A percentile compares a stretch with the other conserved stretches of the same genome.
Evolutionary conservation across 306 rosid genomes (phyloP).

Genomic region (Lathyrus oleraceus): DNA sequence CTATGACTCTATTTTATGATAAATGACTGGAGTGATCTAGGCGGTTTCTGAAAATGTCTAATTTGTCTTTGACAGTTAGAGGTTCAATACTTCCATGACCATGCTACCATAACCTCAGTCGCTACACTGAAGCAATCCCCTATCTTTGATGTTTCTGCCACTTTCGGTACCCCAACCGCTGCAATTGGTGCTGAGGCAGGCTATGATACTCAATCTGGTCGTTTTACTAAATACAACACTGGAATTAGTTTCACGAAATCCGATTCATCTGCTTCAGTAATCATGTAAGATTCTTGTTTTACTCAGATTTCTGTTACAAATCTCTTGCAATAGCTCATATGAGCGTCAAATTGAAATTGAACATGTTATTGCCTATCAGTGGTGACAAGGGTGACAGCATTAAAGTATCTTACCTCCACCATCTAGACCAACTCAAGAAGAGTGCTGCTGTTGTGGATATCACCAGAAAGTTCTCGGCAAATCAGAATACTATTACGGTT

Average conservation of each 20-base stretch:
- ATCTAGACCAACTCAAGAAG: slow-evolving; percentile 69
- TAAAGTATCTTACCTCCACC: slow-evolving; percentile 75
- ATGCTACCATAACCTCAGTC: slow-evolving; percentile 69
- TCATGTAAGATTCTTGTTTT: slow-evolving; percentile 66
- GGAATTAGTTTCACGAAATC: slow-evolving; percentile 68
- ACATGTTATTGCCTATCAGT: slow-evolving; percentile 44
- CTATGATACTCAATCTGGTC: slow-evolving; percentile 71
- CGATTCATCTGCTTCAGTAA: slow-evolving; percentile 65
- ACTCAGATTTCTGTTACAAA: slow-evolving; percentile 5
- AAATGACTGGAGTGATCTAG: background rate
- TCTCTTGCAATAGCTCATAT: background rate
- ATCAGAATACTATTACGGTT: slow-evolving; percentile 83
- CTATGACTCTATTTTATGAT: slow-evolving; percentile 9
- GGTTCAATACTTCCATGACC: slow-evolving; percentile 92
- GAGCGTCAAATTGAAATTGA: slow-evolving; percentile 23
- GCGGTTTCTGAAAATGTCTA: slow-evolving; percentile 10
- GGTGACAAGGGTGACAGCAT: slow-evolving; percentile 93
- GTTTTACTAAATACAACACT: slow-evolving; percentile 76
- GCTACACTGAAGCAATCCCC: slow-evolving; percentile 72
- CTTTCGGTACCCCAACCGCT: slow-evolving; percentile 75
- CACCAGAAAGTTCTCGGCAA: slow-evolving; percentile 74
- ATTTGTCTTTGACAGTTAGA: slow-evolving; percentile 63
- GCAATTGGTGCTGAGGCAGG: slow-evolving; percentile 90
- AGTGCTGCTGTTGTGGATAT: slow-evolving; percentile 81
- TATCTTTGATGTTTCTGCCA: slow-evolving; percentile 68